Percentiles rank a stretch among this genome's conserved stretches.
Conservation (phyloP, 2,329 filamentous ascomycete species). For the Endocalyx cinctus region DNA sequence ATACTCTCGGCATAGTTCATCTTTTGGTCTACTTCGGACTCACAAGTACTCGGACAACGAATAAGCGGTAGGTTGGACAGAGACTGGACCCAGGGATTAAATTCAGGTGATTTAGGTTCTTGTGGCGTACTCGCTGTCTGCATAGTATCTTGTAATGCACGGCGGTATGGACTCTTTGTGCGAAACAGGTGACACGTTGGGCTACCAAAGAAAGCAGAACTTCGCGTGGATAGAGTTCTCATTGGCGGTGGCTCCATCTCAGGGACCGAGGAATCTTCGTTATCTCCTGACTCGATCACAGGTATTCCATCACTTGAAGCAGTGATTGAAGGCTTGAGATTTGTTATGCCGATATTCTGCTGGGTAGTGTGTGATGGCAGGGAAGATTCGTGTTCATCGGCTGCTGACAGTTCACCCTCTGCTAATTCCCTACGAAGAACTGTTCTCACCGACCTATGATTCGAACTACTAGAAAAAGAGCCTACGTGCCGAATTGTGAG, state of each 20-base stretch:
- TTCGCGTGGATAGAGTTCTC: constrained; percentile 34
- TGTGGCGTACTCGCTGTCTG: constrained; percentile 27
- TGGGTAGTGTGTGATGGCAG: too few species aligned
- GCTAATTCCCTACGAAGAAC: constrained; percentile 2
- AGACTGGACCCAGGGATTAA: constrained; percentile 35
- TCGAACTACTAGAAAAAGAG: constrained; percentile 15
- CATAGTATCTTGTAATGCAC: constrained; percentile 45
- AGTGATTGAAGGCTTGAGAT: too few species aligned
- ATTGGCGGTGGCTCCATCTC: constrained; percentile 8
- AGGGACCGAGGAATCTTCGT: constrained; percentile 1
- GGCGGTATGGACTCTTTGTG: constrained; percentile 51
- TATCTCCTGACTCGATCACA: background rate
- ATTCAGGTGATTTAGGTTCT: constrained; percentile 21
- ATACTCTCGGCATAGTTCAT: constrained; percentile 43
- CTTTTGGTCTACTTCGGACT: constrained; percentile 34
- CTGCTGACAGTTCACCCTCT: background rate
- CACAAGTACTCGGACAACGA: constrained; percentile 34
- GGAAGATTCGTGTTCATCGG: background rate
- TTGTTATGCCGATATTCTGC: background rate
- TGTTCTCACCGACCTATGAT: constrained; percentile 9
- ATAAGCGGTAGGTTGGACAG: constrained; percentile 37
- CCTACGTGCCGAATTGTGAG: constrained; percentile 22
- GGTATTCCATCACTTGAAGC: too few species aligned
- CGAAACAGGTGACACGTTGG: constrained; percentile 48
- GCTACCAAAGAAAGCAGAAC: constrained; percentile 49